These are phyloP conservation scores for Candida incommunis DNA, from an alignment of 805 yeast species.

Conservation along the genomic window DNA sequence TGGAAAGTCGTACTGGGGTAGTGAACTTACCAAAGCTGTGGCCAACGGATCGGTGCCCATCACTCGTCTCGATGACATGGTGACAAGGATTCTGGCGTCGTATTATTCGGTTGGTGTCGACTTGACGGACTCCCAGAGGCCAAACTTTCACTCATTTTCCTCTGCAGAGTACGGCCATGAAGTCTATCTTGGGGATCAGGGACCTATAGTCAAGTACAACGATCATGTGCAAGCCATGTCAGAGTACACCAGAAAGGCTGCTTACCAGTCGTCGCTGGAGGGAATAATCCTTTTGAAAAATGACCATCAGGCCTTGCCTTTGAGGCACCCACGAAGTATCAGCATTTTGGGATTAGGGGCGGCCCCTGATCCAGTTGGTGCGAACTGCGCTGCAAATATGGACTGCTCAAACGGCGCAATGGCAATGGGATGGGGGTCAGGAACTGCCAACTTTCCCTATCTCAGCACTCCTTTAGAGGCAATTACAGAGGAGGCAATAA, in stretches of 20 bases:
- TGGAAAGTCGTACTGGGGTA: slow-evolving; percentile 30
- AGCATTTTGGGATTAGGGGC: slow-evolving; percentile 42
- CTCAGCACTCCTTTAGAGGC: slow-evolving; percentile 48
- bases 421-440: slow-evolving; percentile 54
- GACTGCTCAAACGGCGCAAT: slow-evolving; percentile 38
- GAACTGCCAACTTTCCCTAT: slow-evolving; percentile 40
- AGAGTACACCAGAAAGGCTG: slow-evolving; percentile 30
- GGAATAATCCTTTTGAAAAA: slow-evolving; percentile 44
- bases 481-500: slow-evolving; percentile 19
- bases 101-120: slow-evolving; percentile 32
- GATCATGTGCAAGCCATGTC: slow-evolving; percentile 41
- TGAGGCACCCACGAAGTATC: slow-evolving; percentile 25
- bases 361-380: slow-evolving; percentile 34
- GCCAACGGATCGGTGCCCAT: slow-evolving; percentile 42
- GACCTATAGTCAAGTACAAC: slow-evolving; percentile 40
- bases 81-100: slow-evolving; percentile 41
- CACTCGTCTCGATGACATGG: slow-evolving; percentile 48
- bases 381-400: slow-evolving; percentile 36
- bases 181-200: slow-evolving; percentile 28
- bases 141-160: slow-evolving; percentile 49
- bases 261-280: slow-evolving; percentile 41
- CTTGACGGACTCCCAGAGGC: slow-evolving; percentile 12
- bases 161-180: slow-evolving; percentile 29
- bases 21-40: slow-evolving; percentile 38
- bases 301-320: slow-evolving; percentile 37